A percentile compares a stretch with the other conserved stretches of the same genome.
phyloP scores from a whole-genome alignment of 225 moss, liverwort and hornwort species.

The Pleurozium schreberi region DNA sequence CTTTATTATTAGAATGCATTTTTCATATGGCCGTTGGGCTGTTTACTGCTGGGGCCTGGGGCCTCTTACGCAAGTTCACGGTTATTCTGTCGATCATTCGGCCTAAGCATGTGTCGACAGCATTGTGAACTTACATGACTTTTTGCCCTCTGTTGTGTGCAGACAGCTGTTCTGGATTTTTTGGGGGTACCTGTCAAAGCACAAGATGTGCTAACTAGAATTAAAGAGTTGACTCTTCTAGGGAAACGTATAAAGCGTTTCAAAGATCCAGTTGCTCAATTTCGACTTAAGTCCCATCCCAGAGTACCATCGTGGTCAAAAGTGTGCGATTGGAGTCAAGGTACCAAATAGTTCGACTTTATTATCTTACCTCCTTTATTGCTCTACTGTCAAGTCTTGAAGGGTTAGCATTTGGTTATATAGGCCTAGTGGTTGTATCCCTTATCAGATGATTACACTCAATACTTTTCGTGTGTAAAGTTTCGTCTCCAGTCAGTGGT shows the following conservation, averaged over 20 bases:
- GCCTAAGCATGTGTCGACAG: neutral
- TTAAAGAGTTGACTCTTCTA: conserved; percentile 78
- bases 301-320: conserved; percentile 88
- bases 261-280: conserved; percentile 85
- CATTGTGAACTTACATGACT: neutral
- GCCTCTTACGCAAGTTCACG: neutral
- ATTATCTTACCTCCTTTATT: neutral
- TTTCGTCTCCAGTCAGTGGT: neutral
- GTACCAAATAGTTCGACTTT: conserved; percentile 3
- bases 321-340: conserved; percentile 92
- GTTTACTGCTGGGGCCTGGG: neutral
- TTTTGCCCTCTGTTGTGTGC: conserved; percentile 11
- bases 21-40: neutral
- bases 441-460: neutral
- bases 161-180: conserved; percentile 96
- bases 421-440: neutral
- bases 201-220: conserved; percentile 75
- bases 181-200: conserved; percentile 97
- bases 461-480: neutral
- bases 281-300: conserved; percentile 81
- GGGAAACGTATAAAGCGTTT: conserved; percentile 84
- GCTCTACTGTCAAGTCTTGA: neutral
- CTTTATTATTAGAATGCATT: neutral
- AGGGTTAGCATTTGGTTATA: neutral
- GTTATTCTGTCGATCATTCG: neutral